Percentiles rank a stretch among this genome's conserved stretches.
phyloP scores from a whole-genome alignment of 2,329 filamentous ascomycete species.

The Colletotrichum sidae region DNA sequence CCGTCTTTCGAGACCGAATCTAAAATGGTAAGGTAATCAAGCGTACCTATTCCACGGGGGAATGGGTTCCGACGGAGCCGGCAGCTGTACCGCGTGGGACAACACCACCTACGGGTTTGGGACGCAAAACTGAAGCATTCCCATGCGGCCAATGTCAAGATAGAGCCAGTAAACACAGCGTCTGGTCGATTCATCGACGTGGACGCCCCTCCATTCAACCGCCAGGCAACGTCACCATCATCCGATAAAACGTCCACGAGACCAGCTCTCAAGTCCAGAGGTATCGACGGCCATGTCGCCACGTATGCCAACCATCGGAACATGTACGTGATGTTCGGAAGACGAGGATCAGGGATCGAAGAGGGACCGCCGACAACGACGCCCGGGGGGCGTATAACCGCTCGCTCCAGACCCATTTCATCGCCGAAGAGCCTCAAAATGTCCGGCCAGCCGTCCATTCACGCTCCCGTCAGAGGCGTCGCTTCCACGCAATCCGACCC shows the following conservation, averaged over 20 bases:
- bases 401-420: background rate
- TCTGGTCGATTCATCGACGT: background rate
- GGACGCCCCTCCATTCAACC: background rate
- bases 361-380: background rate
- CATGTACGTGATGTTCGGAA: too few species aligned
- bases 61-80: too few species aligned
- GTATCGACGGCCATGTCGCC: background rate
- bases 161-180: background rate
- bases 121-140: too few species aligned
- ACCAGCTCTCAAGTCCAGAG: background rate
- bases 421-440: too few species aligned
- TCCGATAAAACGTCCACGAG: conserved; percentile 10
- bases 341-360: conserved; percentile 22
- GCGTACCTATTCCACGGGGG: too few species aligned
- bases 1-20: too few species aligned
- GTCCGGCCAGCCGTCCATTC: too few species aligned
- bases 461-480: too few species aligned
- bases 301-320: background rate
- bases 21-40: too few species aligned
- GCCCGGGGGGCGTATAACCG: background rate
- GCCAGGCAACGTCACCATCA: conserved; percentile 6
- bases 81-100: too few species aligned
- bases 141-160: background rate
- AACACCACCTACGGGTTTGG: too few species aligned
- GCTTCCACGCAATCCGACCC: too few species aligned